phyloP scores from a whole-genome alignment of 2,329 filamentous ascomycete species.

The Aspergillus sp. region DNA sequence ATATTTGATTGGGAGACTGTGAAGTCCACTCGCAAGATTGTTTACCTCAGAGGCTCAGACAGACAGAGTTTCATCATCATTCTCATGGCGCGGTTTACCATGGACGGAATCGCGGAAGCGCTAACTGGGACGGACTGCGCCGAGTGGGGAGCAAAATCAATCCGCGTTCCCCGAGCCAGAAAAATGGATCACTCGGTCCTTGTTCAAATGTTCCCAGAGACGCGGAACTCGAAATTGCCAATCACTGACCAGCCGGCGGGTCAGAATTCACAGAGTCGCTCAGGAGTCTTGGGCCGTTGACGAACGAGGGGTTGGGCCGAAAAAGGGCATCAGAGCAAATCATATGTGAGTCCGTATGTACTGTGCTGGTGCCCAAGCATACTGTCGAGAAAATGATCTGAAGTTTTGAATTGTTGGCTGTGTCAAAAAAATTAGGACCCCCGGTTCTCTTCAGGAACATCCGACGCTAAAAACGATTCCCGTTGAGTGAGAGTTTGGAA shows the following conservation, averaged over 20 bases:
- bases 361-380: slow-evolving; percentile 23
- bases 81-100: slow-evolving; percentile 3
- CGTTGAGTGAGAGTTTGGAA: slow-evolving; percentile 6
- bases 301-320: slow-evolving; percentile 11
- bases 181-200: background rate
- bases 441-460: slow-evolving; percentile 14
- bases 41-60: background rate
- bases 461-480: slow-evolving; percentile 8
- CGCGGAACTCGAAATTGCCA: slow-evolving; percentile 20
- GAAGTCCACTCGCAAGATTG: background rate
- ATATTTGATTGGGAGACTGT: background rate
- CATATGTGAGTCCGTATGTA: background rate
- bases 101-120: slow-evolving; percentile 22
- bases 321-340: slow-evolving; percentile 1
- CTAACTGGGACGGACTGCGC: slow-evolving; percentile 27
- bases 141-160: slow-evolving; percentile 25
- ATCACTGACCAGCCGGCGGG: slow-evolving; percentile 3
- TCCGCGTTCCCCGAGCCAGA: slow-evolving; percentile 31
- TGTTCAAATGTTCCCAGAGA: slow-evolving; percentile 20
- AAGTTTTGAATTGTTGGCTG: background rate
- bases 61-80: background rate
- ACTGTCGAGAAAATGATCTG: too few relatives aligned
- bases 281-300: slow-evolving; percentile 13
- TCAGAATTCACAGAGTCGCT: background rate
- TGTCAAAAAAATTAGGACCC: background rate